Evolutionary conservation across 1,284 basidiomycete genomes (phyloP), one percentile per base, ranked within the genome.

Genomic region (Cutaneotrichosporon sp.): DNA sequence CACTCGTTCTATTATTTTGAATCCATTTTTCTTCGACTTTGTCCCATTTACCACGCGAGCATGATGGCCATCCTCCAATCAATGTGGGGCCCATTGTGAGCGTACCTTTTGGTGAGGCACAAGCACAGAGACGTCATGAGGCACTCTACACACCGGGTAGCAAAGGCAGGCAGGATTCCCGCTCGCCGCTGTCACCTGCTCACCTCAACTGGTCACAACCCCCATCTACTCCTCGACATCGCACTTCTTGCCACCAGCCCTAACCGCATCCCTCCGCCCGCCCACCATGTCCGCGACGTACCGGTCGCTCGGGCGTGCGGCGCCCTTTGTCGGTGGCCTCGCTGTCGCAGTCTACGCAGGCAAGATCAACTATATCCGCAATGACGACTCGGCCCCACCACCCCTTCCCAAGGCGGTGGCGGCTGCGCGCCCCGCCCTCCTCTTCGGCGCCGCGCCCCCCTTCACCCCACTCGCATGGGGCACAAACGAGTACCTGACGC

Each of bases 381-480:
- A 54, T 25, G 65, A 66, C 34, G 58, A 60, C 43, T 29, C 29
- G 29, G 55, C 55, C 7, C 60, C 55, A 20, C 47, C 47, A n/a
- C 25, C 27, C 24, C 45, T 46, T 25, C 7, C 34, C 46, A 52
- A 60, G 31, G 54, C 29, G 38, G 54, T 43, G 20, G 43, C 50
- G 16, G 20, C 38, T 8, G 33, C 42, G 16, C 42, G 43, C 5
- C 29, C 54, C 29, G 47, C 42, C n/a, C 20, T 36, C 2, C 51
- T 33, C 27, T 33, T 47, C 11, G 54, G 43, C 29, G 14, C 43
- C 13, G 42, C 45, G 2, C 29, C 55, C 5, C 55, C 55, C 2
- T 49, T 69, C 56, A 68, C 71, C 8, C 72, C 76, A 4, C 56
- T 75, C 4, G 75, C 65, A 10, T 80, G 79, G 79, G 79, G 79